Evolutionary conservation across 768 basidiomycete genomes (phyloP).

Genomic region (Agrocybe chaxingu): DNA sequence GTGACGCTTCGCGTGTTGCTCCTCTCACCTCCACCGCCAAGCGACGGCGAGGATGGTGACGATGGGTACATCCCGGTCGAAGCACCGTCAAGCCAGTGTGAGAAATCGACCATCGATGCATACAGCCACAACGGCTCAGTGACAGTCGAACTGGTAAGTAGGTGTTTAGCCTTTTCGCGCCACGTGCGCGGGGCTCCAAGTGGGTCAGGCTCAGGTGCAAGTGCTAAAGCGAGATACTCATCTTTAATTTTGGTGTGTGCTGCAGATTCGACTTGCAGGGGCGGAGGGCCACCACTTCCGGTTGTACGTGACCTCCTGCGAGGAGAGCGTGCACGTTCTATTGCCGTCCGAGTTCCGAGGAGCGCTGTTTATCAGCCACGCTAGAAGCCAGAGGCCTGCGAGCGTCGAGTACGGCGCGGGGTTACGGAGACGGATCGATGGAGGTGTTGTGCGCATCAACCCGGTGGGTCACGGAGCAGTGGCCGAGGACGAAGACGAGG

Average conservation of each 20-base stretch:
- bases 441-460: slow-evolving; percentile 7
- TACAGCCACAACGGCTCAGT: slow-evolving; percentile 9
- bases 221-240: not conserved
- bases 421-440: slow-evolving; percentile 7
- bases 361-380: slow-evolving; percentile 2
- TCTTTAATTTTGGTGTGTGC: not conserved
- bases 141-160: slow-evolving; percentile 7
- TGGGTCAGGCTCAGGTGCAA: too few relatives aligned
- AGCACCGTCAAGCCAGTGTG: not conserved
- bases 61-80: not conserved
- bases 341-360: slow-evolving; percentile 14
- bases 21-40: not conserved
- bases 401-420: slow-evolving; percentile 5
- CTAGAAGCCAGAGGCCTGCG: not conserved
- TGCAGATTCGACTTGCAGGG: slow-evolving; percentile 7
- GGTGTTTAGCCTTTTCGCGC: not conserved
- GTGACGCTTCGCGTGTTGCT: slow-evolving; percentile 7
- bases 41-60: too few relatives aligned
- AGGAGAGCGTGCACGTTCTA: slow-evolving; percentile 8
- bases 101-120: slow-evolving; percentile 4
- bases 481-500: slow-evolving; percentile 9
- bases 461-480: not conserved
- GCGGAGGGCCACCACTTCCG: slow-evolving; percentile 10
- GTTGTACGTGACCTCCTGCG: slow-evolving; percentile 6
- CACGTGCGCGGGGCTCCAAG: too few relatives aligned